Conservation (phyloP, 1,139 yeast genomes). For the Saccharomyces hybrid region DNA sequence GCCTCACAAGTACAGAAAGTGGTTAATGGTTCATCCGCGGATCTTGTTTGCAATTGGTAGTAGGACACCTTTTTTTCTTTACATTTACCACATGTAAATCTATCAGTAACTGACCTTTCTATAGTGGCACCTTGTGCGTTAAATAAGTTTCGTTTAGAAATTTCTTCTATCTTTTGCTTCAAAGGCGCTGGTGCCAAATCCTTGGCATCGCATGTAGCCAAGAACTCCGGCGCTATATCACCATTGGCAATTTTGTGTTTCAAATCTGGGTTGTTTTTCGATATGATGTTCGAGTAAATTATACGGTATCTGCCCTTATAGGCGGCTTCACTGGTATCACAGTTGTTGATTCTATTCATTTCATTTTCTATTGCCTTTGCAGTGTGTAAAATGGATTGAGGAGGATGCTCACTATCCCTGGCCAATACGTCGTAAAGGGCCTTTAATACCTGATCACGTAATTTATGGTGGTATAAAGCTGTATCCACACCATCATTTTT, state of each 20-base stretch:
- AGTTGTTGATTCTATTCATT: slow-evolving; percentile 35
- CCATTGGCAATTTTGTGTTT: slow-evolving; percentile 62
- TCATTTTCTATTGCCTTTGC: slow-evolving; percentile 70
- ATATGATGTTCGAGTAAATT: slow-evolving; percentile 75
- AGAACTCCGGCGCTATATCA: slow-evolving; percentile 53
- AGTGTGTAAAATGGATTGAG: slow-evolving; percentile 49
- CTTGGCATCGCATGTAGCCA: slow-evolving; percentile 78
- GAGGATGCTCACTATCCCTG: slow-evolving; percentile 54
- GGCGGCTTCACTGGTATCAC: slow-evolving; percentile 24
- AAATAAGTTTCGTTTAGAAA: slow-evolving; percentile 81
- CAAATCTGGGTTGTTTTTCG: slow-evolving; percentile 81
- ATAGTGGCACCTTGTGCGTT: slow-evolving; percentile 99
- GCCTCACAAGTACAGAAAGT: slow-evolving; percentile 96
- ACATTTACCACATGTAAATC: slow-evolving; percentile 96
- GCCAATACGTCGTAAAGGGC: slow-evolving; percentile 88
- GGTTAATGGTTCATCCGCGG: slow-evolving; percentile 97
- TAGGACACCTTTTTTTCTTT: slow-evolving; percentile 94
- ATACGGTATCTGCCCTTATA: slow-evolving; percentile 80
- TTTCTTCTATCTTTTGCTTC: slow-evolving; percentile 75
- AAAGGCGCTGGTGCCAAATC: slow-evolving; percentile 92
- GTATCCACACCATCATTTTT: slow-evolving; percentile 74
- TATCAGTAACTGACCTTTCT: slow-evolving; percentile 90
- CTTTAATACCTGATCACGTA: slow-evolving; percentile 76
- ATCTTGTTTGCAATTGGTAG: slow-evolving; percentile 95
- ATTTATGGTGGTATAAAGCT: slow-evolving; percentile 58